phyloP scores from a whole-genome alignment of 2,329 filamentous ascomycete genomes.

The Colletotrichum viniferum region DNA sequence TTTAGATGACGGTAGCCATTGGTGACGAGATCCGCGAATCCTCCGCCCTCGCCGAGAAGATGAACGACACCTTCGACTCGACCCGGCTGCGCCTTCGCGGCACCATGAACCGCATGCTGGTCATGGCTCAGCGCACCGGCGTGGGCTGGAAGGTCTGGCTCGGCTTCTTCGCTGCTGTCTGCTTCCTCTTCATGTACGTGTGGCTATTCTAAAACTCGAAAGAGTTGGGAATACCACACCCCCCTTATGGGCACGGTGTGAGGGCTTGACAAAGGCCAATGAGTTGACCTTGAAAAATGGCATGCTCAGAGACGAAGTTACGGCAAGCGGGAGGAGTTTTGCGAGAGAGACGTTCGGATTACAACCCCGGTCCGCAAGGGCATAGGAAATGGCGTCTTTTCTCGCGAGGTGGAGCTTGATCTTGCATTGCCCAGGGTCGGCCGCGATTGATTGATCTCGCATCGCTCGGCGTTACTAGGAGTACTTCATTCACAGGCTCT shows the following conservation, averaged over 20 bases:
- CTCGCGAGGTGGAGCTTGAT: neutral
- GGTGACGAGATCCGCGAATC: slow-evolving; percentile 95
- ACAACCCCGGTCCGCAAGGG: neutral
- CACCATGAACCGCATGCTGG: slow-evolving; percentile 96
- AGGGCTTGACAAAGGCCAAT: neutral
- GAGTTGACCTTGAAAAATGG: neutral
- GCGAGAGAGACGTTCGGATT: neutral
- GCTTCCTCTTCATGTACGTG: slow-evolving; percentile 86
- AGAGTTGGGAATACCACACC: neutral
- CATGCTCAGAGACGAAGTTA: neutral
- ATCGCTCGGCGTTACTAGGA: slow-evolving; percentile 5
- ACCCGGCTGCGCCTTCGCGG: slow-evolving; percentile 81
- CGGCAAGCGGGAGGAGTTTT: neutral
- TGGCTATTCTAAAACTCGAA: slow-evolving; percentile 73
- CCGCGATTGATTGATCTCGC: neutral
- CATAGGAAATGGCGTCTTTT: neutral
- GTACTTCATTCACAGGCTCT: neutral
- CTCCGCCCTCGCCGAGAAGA: slow-evolving; percentile 86
- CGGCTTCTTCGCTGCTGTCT: slow-evolving; percentile 83
- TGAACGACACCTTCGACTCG: slow-evolving; percentile 93
- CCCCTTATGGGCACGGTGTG: neutral
- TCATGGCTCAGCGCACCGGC: slow-evolving; percentile 95
- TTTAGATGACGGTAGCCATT: slow-evolving; percentile 86
- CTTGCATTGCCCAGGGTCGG: neutral
- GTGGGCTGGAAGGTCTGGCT: slow-evolving; percentile 96